phyloP scores from a whole-genome alignment of 352 stramenopile genomes.

The Hyaloperonospora brassicae region DNA sequence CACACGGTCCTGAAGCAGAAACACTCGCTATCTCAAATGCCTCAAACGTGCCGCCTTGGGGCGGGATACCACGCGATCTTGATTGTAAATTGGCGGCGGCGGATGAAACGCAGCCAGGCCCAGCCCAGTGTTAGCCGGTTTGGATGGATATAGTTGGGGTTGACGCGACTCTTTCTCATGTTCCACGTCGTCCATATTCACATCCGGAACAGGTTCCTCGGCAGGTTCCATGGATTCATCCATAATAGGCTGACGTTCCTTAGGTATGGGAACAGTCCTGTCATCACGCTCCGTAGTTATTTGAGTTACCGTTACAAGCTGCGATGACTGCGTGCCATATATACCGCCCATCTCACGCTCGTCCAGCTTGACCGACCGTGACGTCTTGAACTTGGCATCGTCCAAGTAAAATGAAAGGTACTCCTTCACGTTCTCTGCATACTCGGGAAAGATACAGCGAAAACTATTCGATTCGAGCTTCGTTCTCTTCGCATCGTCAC shows the following conservation, averaged over 20 bases:
- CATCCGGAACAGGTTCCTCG: slow-evolving; percentile 4
- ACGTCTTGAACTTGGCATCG: slow-evolving; percentile 9
- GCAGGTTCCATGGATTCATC: slow-evolving; percentile 6
- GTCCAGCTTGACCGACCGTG: slow-evolving; percentile 13
- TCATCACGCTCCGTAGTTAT: slow-evolving; percentile 3
- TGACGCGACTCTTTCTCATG: not conserved
- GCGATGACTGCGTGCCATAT: not conserved
- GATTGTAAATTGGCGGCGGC: not conserved
- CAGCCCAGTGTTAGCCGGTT: not conserved
- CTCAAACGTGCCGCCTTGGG: not conserved
- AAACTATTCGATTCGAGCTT: slow-evolving; percentile 24
- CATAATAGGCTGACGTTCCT: not conserved
- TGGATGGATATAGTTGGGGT: not conserved
- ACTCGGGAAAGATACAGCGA: slow-evolving; percentile 18
- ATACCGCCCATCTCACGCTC: slow-evolving; percentile 13
- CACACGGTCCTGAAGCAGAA: slow-evolving; percentile 1
- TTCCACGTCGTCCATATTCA: slow-evolving; percentile 3
- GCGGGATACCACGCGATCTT: slow-evolving; percentile 9
- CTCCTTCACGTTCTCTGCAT: slow-evolving; percentile 14
- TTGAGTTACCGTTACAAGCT: not conserved
- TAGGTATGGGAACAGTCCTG: not conserved
- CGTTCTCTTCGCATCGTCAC: slow-evolving; percentile 19
- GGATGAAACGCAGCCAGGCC: not conserved
- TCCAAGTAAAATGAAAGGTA: slow-evolving; percentile 19
- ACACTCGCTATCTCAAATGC: slow-evolving; percentile 1